Conservation (phyloP, 2,329 filamentous ascomycete species). For the Beauveria medogensis region DNA sequence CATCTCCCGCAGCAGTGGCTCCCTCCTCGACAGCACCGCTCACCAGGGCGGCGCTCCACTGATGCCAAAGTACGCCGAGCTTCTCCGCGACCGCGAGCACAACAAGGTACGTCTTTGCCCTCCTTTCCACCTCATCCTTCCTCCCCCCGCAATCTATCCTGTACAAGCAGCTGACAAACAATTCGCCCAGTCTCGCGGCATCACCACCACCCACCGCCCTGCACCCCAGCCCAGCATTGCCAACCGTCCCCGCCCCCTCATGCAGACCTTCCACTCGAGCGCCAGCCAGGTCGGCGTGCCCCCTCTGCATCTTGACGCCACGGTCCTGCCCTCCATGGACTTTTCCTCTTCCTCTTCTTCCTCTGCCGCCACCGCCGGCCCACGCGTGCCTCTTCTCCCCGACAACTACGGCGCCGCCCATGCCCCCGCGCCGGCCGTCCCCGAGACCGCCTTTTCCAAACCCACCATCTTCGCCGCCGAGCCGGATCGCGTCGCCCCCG, state of each 20-base stretch:
- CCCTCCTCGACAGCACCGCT: constrained; percentile 26
- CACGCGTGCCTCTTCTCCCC: constrained; percentile 52
- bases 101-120: constrained; percentile 33
- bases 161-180: not conserved
- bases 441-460: constrained; percentile 31
- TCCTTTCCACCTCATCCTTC: not conserved
- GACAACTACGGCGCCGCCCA: constrained; percentile 46
- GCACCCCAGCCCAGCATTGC: constrained; percentile 35
- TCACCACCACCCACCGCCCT: constrained; percentile 41
- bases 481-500: constrained; percentile 43
- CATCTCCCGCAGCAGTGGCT: constrained; percentile 24
- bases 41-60: constrained; percentile 30
- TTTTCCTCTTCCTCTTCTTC: constrained; percentile 11
- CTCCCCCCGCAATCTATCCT: not conserved
- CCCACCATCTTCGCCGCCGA: constrained; percentile 47
- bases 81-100: constrained; percentile 30
- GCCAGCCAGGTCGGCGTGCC: constrained; percentile 34
- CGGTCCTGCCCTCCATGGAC: constrained; percentile 42
- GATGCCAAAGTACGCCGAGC: constrained; percentile 41
- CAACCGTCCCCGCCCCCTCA: constrained; percentile 45
- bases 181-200: constrained; percentile 25
- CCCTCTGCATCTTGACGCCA: constrained; percentile 40
- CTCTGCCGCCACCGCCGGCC: constrained; percentile 26
- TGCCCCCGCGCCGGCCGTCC: constrained; percentile 27
- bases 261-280: constrained; percentile 54